These are phyloP conservation scores for Colletotrichum eremochloae DNA, from an alignment of 2,329 filamentous ascomycete genomes.

Conservation along the genomic window DNA sequence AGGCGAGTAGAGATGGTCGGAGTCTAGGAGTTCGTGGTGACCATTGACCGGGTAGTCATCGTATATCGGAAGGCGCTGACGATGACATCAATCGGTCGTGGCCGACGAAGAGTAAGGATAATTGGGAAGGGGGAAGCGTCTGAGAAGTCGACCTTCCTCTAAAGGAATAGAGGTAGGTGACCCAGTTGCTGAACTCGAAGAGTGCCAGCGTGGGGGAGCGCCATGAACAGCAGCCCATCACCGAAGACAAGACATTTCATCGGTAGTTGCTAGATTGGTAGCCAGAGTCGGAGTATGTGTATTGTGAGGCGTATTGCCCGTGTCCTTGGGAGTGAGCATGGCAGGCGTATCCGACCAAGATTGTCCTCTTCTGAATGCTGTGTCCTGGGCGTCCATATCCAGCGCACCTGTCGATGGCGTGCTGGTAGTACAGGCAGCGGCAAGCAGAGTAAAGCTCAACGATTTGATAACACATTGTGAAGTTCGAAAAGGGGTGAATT, in stretches of 20 bases:
- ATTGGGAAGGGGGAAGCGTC: constrained; percentile 59
- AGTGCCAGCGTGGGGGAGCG: constrained; percentile 55
- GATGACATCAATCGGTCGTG: constrained; percentile 58
- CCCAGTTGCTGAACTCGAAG: constrained; percentile 62
- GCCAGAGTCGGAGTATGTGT: constrained; percentile 38
- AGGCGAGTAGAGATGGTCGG: constrained; percentile 20
- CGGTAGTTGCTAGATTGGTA: constrained; percentile 53
- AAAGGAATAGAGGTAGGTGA: constrained; percentile 64
- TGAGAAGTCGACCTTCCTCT: constrained; percentile 51
- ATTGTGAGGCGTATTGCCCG: constrained; percentile 55
- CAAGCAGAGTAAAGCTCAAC: constrained; percentile 6
- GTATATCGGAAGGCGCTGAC: constrained; percentile 50
- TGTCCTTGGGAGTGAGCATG: constrained; percentile 1
- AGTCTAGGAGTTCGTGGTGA: constrained; percentile 13
- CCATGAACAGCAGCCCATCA: constrained; percentile 59
- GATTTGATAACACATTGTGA: constrained; percentile 45
- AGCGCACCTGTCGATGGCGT: constrained; percentile 8
- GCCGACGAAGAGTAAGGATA: constrained; percentile 63
- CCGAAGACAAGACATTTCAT: constrained; percentile 68
- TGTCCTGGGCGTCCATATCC: constrained; percentile 4
- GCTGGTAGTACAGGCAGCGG: constrained; percentile 17
- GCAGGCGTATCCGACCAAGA: constrained; percentile 13
- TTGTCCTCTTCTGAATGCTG: constrained; percentile 3
- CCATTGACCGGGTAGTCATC: constrained; percentile 24
- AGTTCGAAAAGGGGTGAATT: constrained; percentile 3